These are phyloP conservation scores for Collybiopsis confluens DNA, from an alignment of 768 basidiomycete genomes.

Conservation along the genomic window DNA sequence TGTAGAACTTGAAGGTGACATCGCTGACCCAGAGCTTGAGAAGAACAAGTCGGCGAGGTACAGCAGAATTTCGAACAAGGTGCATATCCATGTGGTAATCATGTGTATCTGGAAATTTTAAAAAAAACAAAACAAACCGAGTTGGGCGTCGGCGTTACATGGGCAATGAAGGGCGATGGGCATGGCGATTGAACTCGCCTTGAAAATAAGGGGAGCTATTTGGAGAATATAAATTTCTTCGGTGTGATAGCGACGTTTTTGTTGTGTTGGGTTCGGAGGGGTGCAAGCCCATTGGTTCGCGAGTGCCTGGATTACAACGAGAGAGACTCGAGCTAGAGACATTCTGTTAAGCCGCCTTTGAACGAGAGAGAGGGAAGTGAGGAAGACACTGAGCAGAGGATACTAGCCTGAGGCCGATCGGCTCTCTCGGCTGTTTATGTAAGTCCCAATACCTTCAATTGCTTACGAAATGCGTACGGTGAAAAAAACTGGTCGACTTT, in stretches of 20 bases:
- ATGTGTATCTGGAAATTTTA: conserved; percentile 39
- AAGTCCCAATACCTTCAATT: no score
- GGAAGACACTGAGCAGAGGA: no score
- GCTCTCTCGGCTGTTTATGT: no score
- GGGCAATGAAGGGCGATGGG: no score
- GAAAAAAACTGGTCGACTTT: no score
- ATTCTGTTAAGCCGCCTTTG: no score
- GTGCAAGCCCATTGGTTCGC: conserved; percentile 50
- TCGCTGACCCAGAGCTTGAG: conserved; percentile 8
- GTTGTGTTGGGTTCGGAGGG: conserved; percentile 52
- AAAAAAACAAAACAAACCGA: neutral
- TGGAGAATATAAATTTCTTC: conserved; percentile 47
- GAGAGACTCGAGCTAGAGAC: conserved; percentile 43
- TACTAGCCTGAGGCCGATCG: no score
- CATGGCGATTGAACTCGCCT: conserved; percentile 37
- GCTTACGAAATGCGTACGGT: no score
- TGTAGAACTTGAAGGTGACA: conserved; percentile 28
- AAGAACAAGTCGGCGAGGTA: conserved; percentile 28
- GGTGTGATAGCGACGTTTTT: conserved; percentile 49
- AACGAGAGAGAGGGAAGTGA: no score
- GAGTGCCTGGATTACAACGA: conserved; percentile 45
- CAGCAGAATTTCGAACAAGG: conserved; percentile 44
- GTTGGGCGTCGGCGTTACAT: no score
- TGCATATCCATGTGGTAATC: conserved; percentile 44
- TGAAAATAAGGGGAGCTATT: conserved; percentile 54